phyloP scores from a whole-genome alignment of 768 basidiomycete species.

The Russula sp. region DNA sequence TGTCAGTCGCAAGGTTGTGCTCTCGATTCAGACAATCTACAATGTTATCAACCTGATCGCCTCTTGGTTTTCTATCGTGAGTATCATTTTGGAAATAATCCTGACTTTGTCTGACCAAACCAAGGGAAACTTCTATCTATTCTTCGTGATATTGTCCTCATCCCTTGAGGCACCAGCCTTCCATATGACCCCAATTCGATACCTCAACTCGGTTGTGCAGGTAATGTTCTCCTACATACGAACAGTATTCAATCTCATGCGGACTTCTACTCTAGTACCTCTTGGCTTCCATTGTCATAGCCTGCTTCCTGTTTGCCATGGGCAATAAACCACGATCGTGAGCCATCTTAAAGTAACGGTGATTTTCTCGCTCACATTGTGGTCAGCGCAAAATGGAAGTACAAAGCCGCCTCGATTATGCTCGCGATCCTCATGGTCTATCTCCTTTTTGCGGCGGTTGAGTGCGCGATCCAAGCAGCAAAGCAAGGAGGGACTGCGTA shows the following conservation, averaged over 20 bases:
- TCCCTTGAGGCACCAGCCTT: constrained; percentile 79
- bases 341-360: constrained; percentile 24
- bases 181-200: constrained; percentile 56
- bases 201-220: constrained; percentile 74
- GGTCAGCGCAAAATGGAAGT: constrained; percentile 75
- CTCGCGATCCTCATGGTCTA: constrained; percentile 80
- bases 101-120: constrained; percentile 7
- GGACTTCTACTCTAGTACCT: constrained; percentile 52
- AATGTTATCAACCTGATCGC: constrained; percentile 86
- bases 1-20: constrained; percentile 60
- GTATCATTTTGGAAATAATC: constrained; percentile 33
- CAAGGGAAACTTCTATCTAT: constrained; percentile 92
- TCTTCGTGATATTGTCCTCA: constrained; percentile 90
- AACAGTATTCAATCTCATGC: not conserved
- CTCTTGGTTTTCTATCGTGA: constrained; percentile 89
- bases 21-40: constrained; percentile 82
- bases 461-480: constrained; percentile 73
- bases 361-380: not conserved
- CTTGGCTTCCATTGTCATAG: constrained; percentile 81
- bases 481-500: constrained; percentile 63
- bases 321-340: constrained; percentile 90
- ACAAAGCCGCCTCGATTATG: constrained; percentile 70
- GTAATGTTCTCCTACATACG: constrained; percentile 38
- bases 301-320: constrained; percentile 92
- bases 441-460: constrained; percentile 76